Percentiles rank a stretch among this genome's conserved stretches.
These are phyloP conservation scores for Phaeoacremonium minimum DNA, from an alignment of 2,329 filamentous ascomycete species.

Conservation along the genomic window DNA sequence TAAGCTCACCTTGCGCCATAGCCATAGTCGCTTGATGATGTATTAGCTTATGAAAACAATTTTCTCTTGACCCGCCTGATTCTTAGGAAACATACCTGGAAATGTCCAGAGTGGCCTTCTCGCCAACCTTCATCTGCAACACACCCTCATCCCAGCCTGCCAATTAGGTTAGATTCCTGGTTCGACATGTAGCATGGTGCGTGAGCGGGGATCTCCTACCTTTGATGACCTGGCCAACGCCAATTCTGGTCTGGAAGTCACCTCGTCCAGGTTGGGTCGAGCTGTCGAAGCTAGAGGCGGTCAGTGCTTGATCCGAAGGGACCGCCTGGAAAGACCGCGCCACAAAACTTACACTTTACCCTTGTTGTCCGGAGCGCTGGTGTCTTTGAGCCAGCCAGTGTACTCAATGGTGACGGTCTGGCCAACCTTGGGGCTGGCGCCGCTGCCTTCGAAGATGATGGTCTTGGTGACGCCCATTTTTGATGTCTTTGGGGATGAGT, in stretches of 20 bases:
- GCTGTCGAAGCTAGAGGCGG: constrained; percentile 50
- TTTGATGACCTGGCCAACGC: constrained; percentile 78
- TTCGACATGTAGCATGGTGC: too few relatives aligned
- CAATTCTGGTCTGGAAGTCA: constrained; percentile 75
- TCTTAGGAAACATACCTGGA: constrained; percentile 51
- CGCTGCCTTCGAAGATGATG: constrained; percentile 56
- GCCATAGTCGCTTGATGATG: constrained; percentile 57
- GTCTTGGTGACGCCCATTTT: constrained; percentile 74
- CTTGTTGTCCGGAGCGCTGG: constrained; percentile 54
- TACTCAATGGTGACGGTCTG: constrained; percentile 86
- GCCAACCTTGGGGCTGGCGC: constrained; percentile 56
- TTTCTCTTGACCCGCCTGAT: too few relatives aligned
- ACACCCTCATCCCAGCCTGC: constrained; percentile 85
- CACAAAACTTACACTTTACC: constrained; percentile 60
- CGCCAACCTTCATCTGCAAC: constrained; percentile 78
- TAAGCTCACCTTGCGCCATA: constrained; percentile 56
- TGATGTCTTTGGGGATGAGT: constrained; percentile 11
- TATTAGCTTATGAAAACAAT: too few relatives aligned
- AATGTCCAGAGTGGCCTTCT: constrained; percentile 84
- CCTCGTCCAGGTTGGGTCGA: constrained; percentile 80
- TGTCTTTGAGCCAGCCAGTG: constrained; percentile 79
- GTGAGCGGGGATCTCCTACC: constrained; percentile 57
- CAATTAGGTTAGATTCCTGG: constrained; percentile 3
- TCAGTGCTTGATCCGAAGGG: constrained; percentile 11
- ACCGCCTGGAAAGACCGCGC: not conserved